Conservation (phyloP, 129 eudicot genomes). For the Lactuca saligna region DNA sequence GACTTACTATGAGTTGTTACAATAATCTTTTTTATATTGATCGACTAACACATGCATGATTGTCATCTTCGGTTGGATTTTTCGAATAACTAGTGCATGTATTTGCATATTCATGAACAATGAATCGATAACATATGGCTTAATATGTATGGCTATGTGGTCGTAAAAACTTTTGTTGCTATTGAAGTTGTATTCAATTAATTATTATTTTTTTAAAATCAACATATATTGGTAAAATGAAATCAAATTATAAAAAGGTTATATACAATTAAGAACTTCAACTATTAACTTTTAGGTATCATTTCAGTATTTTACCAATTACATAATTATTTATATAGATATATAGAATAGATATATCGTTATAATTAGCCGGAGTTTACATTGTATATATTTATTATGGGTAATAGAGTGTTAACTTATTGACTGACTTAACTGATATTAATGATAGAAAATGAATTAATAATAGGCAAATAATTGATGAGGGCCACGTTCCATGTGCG, state of each 20-base stretch:
- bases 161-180: no score
- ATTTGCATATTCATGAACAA: background rate
- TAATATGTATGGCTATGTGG: no score
- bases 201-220: background rate
- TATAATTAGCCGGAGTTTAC: background rate
- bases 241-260: background rate
- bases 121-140: background rate
- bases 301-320: no score
- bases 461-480: slow-evolving; percentile 37
- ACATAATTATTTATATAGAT: no score
- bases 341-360: no score
- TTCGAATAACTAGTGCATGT: background rate
- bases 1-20: slow-evolving; percentile 21
- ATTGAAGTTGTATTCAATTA: no score
- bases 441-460: background rate
- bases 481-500: slow-evolving; percentile 49
- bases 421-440: slow-evolving; percentile 10
- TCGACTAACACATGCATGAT: background rate
- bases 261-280: no score
- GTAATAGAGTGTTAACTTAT: background rate
- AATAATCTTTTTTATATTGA: slow-evolving; percentile 16
- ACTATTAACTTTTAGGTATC: no score
- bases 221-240: background rate
- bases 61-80: background rate
- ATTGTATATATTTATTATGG: slow-evolving; percentile 1